Evolutionary conservation across 208 protist genomes (phyloP).

Genomic region (Wallacemonas sp.): DNA sequence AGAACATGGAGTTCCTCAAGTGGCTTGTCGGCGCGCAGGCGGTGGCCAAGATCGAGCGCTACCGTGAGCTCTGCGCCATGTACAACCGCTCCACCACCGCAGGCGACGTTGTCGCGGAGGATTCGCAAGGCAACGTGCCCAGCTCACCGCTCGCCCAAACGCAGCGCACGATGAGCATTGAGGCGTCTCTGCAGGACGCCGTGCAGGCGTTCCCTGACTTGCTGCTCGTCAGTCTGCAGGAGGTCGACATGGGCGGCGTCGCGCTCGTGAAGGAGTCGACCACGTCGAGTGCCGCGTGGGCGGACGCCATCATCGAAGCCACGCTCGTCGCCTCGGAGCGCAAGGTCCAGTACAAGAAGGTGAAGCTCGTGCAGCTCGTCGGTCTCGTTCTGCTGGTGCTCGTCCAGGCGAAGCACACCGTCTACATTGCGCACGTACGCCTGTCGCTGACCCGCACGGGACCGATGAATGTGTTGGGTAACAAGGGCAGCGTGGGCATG

Average conservation of each 20-base stretch:
- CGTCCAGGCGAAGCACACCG: conserved; percentile 45
- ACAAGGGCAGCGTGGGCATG: conserved; percentile 90
- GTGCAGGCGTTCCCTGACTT: conserved; percentile 69
- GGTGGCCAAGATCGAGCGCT: conserved; percentile 29
- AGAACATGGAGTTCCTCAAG: conserved; percentile 29
- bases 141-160: background rate
- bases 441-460: conserved; percentile 77
- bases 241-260: conserved; percentile 82
- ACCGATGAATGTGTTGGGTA: conserved; percentile 76
- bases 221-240: conserved; percentile 78
- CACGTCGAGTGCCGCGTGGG: conserved; percentile 54
- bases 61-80: conserved; percentile 16
- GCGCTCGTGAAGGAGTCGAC: conserved; percentile 79
- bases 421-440: conserved; percentile 71
- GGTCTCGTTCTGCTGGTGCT: conserved; percentile 78
- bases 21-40: conserved; percentile 59
- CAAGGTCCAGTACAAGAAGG: conserved; percentile 51
- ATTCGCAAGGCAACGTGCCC: background rate
- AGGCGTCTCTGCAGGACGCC: conserved; percentile 19
- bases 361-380: conserved; percentile 77
- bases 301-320: conserved; percentile 58
- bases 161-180: background rate
- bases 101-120: background rate
- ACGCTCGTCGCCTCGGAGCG: conserved; percentile 43
- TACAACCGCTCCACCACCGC: background rate